Percentiles rank a stretch among this genome's conserved stretches.
Conservation (phyloP, 2,329 filamentous ascomycete species). For the Volutella citrinella region DNA sequence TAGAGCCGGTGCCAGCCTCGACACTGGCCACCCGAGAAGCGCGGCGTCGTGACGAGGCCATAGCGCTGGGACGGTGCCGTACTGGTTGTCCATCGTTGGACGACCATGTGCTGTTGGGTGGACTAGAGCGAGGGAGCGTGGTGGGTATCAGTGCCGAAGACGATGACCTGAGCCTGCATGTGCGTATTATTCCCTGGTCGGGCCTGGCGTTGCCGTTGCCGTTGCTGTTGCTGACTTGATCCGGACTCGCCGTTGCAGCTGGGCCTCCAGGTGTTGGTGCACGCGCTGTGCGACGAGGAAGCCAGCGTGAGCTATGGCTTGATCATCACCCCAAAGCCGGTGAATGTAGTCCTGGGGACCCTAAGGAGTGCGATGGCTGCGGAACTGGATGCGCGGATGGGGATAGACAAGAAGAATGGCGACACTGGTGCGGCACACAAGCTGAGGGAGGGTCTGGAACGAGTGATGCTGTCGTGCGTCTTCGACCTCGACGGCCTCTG, state of each 20-base stretch:
- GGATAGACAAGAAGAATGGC: conserved; percentile 5
- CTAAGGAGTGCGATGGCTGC: conserved; percentile 40
- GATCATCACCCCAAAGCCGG: conserved; percentile 48
- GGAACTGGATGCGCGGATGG: conserved; percentile 24
- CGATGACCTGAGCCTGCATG: conserved; percentile 45
- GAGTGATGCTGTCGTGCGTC: conserved; percentile 52
- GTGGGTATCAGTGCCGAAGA: conserved; percentile 54
- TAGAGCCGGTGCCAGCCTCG: conserved; percentile 44
- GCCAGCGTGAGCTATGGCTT: conserved; percentile 33
- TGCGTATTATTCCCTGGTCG: conserved; percentile 27
- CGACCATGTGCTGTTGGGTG: conserved; percentile 43
- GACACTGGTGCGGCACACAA: conserved; percentile 14
- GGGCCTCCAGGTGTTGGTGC: conserved; percentile 47
- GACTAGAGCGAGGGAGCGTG: conserved; percentile 48
- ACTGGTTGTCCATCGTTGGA: conserved; percentile 51
- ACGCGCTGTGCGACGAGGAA: conserved; percentile 31
- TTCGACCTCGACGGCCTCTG: conserved; percentile 58
- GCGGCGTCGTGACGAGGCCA: conserved; percentile 30
- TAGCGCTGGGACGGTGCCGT: conserved; percentile 28
- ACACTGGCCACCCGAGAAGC: conserved; percentile 39
- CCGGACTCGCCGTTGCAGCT: conserved; percentile 31
- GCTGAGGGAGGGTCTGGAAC: conserved; percentile 41
- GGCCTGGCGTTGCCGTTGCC: no score
- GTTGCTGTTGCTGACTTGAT: conserved; percentile 10
- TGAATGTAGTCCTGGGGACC: conserved; percentile 36